These are phyloP conservation scores for Arthrobotrys iridis DNA, from an alignment of 2,329 filamentous ascomycete species.

Conservation along the genomic window DNA sequence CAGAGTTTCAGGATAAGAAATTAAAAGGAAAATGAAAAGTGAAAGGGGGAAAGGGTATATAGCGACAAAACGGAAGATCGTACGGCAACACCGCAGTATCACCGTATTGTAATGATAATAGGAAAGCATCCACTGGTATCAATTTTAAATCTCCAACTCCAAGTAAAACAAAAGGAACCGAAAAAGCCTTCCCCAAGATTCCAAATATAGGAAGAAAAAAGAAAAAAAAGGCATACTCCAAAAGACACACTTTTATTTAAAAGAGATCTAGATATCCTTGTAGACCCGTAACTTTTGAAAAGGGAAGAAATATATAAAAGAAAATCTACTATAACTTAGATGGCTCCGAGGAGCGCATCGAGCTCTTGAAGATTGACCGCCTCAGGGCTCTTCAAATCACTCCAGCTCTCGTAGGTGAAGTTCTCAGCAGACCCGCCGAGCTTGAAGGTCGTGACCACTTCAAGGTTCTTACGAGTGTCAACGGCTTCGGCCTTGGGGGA, in stretches of 20 bases:
- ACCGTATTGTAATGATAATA: conserved; percentile 18
- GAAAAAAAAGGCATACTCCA: conserved; percentile 51
- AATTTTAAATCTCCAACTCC: conserved; percentile 53
- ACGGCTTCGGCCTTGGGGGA: conserved; percentile 43
- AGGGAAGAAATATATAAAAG: not conserved
- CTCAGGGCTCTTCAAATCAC: conserved; percentile 77
- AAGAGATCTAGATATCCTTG: conserved; percentile 44
- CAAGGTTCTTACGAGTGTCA: conserved; percentile 22
- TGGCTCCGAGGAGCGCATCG: conserved; percentile 77
- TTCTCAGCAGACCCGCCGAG: conserved; percentile 61
- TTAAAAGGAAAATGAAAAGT: conserved; percentile 34
- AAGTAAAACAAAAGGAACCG: conserved; percentile 25
- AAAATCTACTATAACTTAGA: conserved; percentile 25
- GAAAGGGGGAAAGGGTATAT: conserved; percentile 41
- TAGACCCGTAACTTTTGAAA: conserved; percentile 29
- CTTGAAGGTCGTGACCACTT: conserved; percentile 57
- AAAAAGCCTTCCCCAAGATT: conserved; percentile 18
- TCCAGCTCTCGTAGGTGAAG: conserved; percentile 63
- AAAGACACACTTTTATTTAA: conserved; percentile 28
- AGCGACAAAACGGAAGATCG: conserved; percentile 31
- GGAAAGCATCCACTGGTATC: conserved; percentile 52
- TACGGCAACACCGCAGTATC: conserved; percentile 3
- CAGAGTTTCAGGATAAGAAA: conserved; percentile 15
- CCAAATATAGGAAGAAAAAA: conserved; percentile 27
- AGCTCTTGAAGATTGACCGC: conserved; percentile 92